These are phyloP conservation scores for Globisporangium emineosum DNA, from an alignment of 352 stramenopile species.

Conservation along the genomic window DNA sequence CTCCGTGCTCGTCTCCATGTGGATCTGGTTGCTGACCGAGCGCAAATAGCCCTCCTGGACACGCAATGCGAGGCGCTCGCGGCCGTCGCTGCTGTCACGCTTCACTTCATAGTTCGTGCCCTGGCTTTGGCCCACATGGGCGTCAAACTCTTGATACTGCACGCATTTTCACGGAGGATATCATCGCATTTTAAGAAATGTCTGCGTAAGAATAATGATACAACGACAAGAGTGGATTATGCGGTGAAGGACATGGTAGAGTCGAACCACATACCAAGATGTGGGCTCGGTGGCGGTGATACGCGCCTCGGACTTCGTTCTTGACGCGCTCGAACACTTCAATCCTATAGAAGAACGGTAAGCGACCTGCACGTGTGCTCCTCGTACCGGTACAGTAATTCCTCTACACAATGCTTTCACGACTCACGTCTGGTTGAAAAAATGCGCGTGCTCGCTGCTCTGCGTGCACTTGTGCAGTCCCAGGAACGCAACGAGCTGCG, in stretches of 20 bases:
- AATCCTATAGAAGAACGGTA: conserved; percentile 29
- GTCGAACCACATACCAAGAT: conserved; percentile 28
- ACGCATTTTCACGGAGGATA: background rate
- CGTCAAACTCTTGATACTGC: conserved; percentile 60
- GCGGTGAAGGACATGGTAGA: background rate
- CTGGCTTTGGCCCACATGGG: conserved; percentile 31
- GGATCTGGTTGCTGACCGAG: conserved; percentile 27
- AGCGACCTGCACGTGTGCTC: too few relatives aligned
- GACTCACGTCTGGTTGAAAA: conserved; percentile 41
- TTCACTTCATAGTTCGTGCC: conserved; percentile 53
- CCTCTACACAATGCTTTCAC: background rate
- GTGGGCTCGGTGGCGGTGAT: conserved; percentile 46
- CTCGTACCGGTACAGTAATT: too few relatives aligned
- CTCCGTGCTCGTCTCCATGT: conserved; percentile 34
- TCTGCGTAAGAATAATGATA: background rate
- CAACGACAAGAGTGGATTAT: background rate
- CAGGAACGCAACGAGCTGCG: conserved; percentile 28
- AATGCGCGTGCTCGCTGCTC: conserved; percentile 30
- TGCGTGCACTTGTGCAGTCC: conserved; percentile 40
- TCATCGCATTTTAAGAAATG: background rate
- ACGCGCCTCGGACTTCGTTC: conserved; percentile 58
- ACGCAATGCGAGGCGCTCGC: conserved; percentile 31
- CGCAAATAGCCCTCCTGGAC: conserved; percentile 49
- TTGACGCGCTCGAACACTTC: conserved; percentile 58
- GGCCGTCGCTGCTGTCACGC: conserved; percentile 22